Percentiles rank a stretch among this genome's conserved stretches.
Evolutionary conservation across 2,329 filamentous ascomycete genomes (phyloP).

Genomic region (Boeremia exigua): DNA sequence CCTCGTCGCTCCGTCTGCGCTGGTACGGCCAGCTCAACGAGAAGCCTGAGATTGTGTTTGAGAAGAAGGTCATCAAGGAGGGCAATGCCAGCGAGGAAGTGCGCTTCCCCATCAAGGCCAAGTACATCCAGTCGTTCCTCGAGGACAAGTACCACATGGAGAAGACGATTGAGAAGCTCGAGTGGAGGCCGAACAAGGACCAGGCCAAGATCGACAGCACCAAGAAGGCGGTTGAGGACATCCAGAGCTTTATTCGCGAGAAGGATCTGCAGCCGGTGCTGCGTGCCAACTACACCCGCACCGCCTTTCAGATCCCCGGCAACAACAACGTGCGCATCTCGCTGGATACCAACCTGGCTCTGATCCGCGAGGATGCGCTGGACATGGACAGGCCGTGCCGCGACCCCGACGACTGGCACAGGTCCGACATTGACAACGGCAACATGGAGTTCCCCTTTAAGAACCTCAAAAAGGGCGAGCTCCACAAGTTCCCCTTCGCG

Average conservation of each 20-base stretch:
- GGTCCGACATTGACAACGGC: conserved; percentile 82
- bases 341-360: conserved; percentile 88
- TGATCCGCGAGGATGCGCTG: conserved; percentile 78
- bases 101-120: conserved; percentile 87
- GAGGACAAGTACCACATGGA: conserved; percentile 90
- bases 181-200: conserved; percentile 73
- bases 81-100: conserved; percentile 79
- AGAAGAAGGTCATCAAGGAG: conserved; percentile 85
- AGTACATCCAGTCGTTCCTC: conserved; percentile 88
- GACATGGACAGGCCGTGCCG: conserved; percentile 86
- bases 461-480: conserved; percentile 86
- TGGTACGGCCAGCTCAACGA: conserved; percentile 88
- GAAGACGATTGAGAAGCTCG: conserved; percentile 85
- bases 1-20: conserved; percentile 81
- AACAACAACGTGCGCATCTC: conserved; percentile 91
- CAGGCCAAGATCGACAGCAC: conserved; percentile 71
- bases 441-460: conserved; percentile 87
- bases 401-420: conserved; percentile 88
- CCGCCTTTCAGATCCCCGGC: conserved; percentile 93
- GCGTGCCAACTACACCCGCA: conserved; percentile 90
- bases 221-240: conserved; percentile 73
- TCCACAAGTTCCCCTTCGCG: conserved; percentile 88
- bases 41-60: conserved; percentile 80
- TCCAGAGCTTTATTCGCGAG: conserved; percentile 80
- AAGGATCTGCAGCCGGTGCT: conserved; percentile 82